Evolutionary conservation across 2,329 filamentous ascomycete species (phyloP), one percentile per base, ranked within the genome.

Genomic region (Calonectria leucothoes): DNA sequence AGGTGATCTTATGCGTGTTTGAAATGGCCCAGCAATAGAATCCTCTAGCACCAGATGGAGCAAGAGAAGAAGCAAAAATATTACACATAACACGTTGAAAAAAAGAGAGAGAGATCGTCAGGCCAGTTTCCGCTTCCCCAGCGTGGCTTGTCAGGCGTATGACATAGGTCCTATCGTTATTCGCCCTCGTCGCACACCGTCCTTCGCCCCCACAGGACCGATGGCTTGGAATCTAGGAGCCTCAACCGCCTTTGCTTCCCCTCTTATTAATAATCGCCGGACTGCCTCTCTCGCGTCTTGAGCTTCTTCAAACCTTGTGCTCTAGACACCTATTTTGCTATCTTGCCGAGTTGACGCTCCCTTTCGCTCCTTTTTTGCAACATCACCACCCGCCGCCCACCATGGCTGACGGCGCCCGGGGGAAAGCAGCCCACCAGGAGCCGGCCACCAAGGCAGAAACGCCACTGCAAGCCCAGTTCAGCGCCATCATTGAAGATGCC

Each of bases 401-500:
- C 35, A 61, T 61, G 55, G 55, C 69, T 25, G 59, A 55, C 48
- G 45, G 48, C 69, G 57, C n/a, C 39, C 55, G 63, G 70, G 65
- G 37, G 57, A 66, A 67, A 49, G 14, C 42, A 49, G 14, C 42
- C 68, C 33, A 49, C 55, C 55, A 72, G 27, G 55, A 33, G 23
- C 48, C 55, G 3, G 39, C 31, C n/a, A 69, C 67, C 39, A 49
- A 39, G 55, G 23, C 55, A 23, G 55, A 61, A 35, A 61, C 55
- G 35, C 55, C 55, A 25, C 55, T 71, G 15, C 65, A 75, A 33
- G 74, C 79, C 3, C 79, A 79, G 57, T 82, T 83, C 74, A 71
- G 76, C 20, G 80, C 79, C 51, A 82, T 86, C 63, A 76, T 86
- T 14, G 75, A 80, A 14, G 82, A 84, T 64, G 84, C 84, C 6